Percentiles rank a stretch among this genome's conserved stretches.
Evolutionary conservation across 169 alveolate genomes (phyloP).

Genomic region (Amoebophrya sp.): DNA sequence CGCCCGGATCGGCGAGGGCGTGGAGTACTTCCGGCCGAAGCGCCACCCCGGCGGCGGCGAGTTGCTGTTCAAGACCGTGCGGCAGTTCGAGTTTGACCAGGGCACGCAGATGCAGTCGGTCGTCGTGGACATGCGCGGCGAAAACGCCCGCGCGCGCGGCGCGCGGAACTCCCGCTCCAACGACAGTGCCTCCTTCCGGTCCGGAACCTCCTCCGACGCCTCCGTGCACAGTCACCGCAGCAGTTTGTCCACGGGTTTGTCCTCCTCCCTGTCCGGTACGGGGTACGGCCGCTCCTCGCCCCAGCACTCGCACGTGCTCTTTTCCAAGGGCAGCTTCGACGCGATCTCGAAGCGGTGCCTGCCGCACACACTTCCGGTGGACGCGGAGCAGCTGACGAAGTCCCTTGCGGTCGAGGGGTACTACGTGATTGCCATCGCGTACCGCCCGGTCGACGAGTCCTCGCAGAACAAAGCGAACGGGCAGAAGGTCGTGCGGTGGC

Average conservation of each 20-base stretch:
- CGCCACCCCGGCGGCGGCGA: conserved; percentile 27
- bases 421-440: conserved; percentile 18
- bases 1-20: conserved; percentile 19
- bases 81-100: conserved; percentile 22
- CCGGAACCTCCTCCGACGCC: background rate
- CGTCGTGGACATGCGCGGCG: background rate
- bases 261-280: no score
- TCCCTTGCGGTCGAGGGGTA: conserved; percentile 6
- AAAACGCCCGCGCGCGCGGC: background rate
- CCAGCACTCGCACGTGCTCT: background rate
- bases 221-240: background rate
- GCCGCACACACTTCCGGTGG: background rate
- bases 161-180: background rate
- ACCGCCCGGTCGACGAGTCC: background rate
- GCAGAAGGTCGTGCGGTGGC: background rate
- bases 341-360: conserved; percentile 26
- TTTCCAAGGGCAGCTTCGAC: background rate
- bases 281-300: background rate
- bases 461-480: background rate
- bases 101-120: conserved; percentile 24
- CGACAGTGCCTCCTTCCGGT: background rate
- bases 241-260: background rate
- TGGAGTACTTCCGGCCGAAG: conserved; percentile 1
- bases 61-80: conserved; percentile 6
- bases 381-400: conserved; percentile 6